Base-by-base conservation (phyloP, 768 basidiomycete species). In the Mycena galopus region DNA sequence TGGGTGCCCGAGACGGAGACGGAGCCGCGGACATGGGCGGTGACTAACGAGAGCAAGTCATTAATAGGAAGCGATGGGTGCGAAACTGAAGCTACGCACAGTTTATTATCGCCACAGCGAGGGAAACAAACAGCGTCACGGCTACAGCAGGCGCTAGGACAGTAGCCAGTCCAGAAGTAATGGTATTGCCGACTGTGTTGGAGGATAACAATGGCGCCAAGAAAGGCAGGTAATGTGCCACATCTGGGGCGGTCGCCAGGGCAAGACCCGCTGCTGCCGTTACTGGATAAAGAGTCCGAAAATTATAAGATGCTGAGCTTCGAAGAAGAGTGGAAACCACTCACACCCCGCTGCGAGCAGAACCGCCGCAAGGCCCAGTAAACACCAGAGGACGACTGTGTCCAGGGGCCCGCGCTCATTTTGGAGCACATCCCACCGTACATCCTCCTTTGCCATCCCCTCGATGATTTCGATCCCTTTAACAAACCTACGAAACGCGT, bases 371-470 rank as follows among this genome's bases (percentile, higher is more conserved):
- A 90, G 79, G 6, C 82, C 78, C 6, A 92, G 83, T 23, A 91
- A 82, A 21, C 84, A 81, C 92, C 93, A 94, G 73, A 92, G 88
- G 3, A 87, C 85, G 33, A 85, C 68, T 25, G 79, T 78, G 73
- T 90, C 88, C 70, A 88, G 71, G 59, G 78, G 65, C 39, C 82
- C 86, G 44, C 88, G 83, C 78, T 90, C 87, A 71, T 88, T 85
- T 80, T 93, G 92, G 59, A 95, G 82, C 29, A 93, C 90, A 69
- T 91, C 90, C 94, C 94, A 96, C 65, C 92, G 82, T 39, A 96
- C 89, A 79, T 95, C 94, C 77, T 95, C 94, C 79, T 93, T 94
- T 17, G 93, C 92, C 69, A 92, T 83, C 2, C 94, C 94, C 77
- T 94, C 92, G 27, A 96, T 94, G 39, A 92, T 82, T 78, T 93